phyloP scores from a whole-genome alignment of 306 rosid genomes.

The Acacia melanoxylon region DNA sequence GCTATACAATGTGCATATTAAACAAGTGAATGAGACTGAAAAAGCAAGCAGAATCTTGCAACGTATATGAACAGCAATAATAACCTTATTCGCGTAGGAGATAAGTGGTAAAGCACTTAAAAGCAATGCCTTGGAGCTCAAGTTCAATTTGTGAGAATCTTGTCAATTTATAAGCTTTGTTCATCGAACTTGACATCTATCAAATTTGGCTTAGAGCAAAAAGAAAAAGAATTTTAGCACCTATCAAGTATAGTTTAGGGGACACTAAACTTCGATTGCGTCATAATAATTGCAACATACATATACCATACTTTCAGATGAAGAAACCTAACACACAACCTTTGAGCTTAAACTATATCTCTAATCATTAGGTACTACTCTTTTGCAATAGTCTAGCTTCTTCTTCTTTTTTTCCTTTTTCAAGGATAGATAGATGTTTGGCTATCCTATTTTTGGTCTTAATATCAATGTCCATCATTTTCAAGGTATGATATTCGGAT shows the following conservation, averaged over 20 bases:
- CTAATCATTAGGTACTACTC: background rate
- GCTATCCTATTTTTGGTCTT: background rate
- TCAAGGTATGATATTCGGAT: constrained; percentile 8
- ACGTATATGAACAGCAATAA: background rate
- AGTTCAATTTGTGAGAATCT: background rate
- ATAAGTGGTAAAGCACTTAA: background rate
- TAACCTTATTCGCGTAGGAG: background rate
- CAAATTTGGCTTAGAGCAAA: background rate
- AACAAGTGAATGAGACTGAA: background rate
- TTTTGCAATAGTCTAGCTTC: background rate
- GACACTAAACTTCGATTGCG: background rate
- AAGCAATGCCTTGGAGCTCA: background rate
- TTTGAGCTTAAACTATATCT: background rate
- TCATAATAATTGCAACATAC: constrained; percentile 8
- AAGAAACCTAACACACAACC: background rate
- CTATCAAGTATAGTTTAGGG: background rate
- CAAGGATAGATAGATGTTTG: background rate
- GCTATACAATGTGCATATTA: background rate
- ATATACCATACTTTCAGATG: background rate
- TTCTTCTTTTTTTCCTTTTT: background rate
- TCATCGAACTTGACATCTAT: background rate
- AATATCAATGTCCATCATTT: background rate
- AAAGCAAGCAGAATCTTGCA: background rate
- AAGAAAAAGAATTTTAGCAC: background rate
- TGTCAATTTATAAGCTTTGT: background rate